These are phyloP conservation scores for Microcyclosporella mali DNA, from an alignment of 2,329 filamentous ascomycete species.

Conservation along the genomic window DNA sequence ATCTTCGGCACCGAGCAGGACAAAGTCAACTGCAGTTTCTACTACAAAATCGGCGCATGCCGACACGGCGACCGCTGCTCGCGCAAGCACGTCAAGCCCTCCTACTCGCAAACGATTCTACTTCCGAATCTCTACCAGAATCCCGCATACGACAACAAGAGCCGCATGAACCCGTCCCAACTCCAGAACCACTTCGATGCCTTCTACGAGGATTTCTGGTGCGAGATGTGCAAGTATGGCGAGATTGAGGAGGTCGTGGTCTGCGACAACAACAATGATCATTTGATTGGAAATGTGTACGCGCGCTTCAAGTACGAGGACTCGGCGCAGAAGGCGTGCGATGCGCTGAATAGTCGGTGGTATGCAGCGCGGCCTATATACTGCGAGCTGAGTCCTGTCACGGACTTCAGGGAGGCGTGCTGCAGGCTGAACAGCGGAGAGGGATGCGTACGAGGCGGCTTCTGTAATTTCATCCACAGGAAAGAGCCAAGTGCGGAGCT, in stretches of 20 bases:
- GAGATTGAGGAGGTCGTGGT: conserved; percentile 97
- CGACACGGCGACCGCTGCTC: conserved; percentile 97
- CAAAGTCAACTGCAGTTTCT: conserved; percentile 98
- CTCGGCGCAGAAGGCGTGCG: conserved; percentile 85
- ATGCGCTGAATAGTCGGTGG: conserved; percentile 90
- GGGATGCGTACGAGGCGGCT: conserved; percentile 89
- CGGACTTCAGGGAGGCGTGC: conserved; percentile 96
- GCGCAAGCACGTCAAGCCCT: conserved; percentile 97
- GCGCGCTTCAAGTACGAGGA: conserved; percentile 99
- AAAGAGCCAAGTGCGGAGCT: conserved; percentile 90
- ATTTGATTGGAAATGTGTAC: conserved; percentile 98
- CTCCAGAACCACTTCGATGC: conserved; percentile 99
- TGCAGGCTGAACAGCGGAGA: conserved; percentile 91
- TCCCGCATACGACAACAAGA: conserved; percentile 71
- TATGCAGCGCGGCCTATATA: conserved; percentile 96
- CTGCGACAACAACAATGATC: conserved; percentile 99
- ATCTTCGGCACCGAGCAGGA: conserved; percentile 99
- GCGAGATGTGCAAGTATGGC: conserved; percentile 98
- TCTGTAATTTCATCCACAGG: conserved; percentile 98
- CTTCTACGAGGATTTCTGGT: conserved; percentile 99
- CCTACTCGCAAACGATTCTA: conserved; percentile 94
- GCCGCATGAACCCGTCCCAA: conserved; percentile 92
- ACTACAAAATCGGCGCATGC: conserved; percentile 99
- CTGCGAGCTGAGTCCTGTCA: conserved; percentile 93
- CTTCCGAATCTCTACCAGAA: conserved; percentile 99